A percentile compares a stretch with the other conserved stretches of the same genome.
phyloP scores from a whole-genome alignment of 2,329 filamentous ascomycete species.

The Colletotrichum sp. region DNA sequence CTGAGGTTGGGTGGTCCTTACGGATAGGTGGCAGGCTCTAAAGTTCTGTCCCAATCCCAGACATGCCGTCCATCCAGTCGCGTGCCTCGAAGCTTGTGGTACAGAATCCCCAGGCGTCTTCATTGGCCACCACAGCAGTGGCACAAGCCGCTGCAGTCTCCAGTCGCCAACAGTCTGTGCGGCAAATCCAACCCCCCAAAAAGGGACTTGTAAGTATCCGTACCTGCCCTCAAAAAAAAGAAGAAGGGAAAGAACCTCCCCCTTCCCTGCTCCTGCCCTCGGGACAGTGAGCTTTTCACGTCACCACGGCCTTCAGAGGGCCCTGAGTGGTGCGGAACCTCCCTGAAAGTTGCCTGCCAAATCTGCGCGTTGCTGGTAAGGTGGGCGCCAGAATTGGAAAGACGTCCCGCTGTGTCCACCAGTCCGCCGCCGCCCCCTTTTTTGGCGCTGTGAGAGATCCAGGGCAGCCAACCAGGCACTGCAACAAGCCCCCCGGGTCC shows the following conservation, averaged over 20 bases:
- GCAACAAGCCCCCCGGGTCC: not conserved
- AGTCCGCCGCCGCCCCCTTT: conserved; percentile 1
- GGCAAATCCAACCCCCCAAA: not conserved
- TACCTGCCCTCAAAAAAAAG: too few species aligned
- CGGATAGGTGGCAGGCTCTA: not conserved
- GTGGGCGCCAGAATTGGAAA: conserved; percentile 1
- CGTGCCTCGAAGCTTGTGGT: conserved; percentile 7
- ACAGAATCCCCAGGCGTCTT: not conserved
- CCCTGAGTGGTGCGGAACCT: not conserved
- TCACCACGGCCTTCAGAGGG: not conserved
- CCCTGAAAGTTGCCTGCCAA: not conserved
- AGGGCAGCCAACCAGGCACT: not conserved
- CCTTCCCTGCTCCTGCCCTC: not conserved
- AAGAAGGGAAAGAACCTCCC: not conserved
- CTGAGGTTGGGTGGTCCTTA: not conserved
- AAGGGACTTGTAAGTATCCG: not conserved
- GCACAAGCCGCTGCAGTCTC: conserved; percentile 10
- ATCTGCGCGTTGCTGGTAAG: not conserved
- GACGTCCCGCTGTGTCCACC: not conserved
- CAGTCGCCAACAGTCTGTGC: conserved; percentile 9
- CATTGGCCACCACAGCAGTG: not conserved
- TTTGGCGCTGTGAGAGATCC: not conserved
- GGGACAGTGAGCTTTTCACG: not conserved
- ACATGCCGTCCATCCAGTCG: conserved; percentile 9
- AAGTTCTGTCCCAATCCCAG: conserved; percentile 3